These are phyloP conservation scores for Pilobolus umbonatus DNA, from an alignment of 192 early-diverging fungal genomes.

Conservation along the genomic window DNA sequence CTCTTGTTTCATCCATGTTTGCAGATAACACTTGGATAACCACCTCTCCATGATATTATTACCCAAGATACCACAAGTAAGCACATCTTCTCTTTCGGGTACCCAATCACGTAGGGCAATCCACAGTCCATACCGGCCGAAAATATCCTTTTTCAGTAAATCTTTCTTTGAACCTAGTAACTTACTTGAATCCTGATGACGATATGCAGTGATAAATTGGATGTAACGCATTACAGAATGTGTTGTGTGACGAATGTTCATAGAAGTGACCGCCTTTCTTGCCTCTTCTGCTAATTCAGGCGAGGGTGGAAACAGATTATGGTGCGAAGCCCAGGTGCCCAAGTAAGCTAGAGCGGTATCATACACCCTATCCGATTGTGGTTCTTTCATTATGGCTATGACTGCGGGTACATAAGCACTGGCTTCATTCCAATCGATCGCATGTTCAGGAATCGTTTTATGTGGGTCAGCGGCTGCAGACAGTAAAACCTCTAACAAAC, in stretches of 20 bases:
- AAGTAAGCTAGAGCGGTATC: slow-evolving; percentile 12
- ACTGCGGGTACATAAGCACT: slow-evolving; percentile 32
- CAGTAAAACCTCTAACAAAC: slow-evolving; percentile 29
- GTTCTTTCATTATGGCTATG: neutral
- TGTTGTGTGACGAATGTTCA: neutral
- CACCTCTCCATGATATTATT: slow-evolving; percentile 9
- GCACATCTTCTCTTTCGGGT: too few relatives aligned
- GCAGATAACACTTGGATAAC: slow-evolving; percentile 11
- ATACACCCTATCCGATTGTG: neutral
- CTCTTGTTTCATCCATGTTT: neutral
- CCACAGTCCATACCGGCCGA: slow-evolving; percentile 30
- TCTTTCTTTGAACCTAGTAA: neutral
- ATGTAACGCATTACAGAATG: slow-evolving; percentile 8
- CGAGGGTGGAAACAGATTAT: slow-evolving; percentile 13
- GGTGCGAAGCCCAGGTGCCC: slow-evolving; percentile 13
- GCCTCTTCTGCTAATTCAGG: neutral
- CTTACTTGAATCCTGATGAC: neutral
- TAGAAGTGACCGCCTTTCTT: neutral
- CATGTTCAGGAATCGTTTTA: slow-evolving; percentile 40
- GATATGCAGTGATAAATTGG: slow-evolving; percentile 14
- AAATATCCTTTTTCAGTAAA: slow-evolving; percentile 2
- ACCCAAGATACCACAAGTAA: neutral
- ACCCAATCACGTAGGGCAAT: neutral
- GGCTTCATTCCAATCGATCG: slow-evolving; percentile 45
- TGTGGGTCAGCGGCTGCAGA: slow-evolving; percentile 43